Evolutionary conservation across 371 early-diverging fungal genomes (phyloP).

Genomic region (Mortierella sp.): DNA sequence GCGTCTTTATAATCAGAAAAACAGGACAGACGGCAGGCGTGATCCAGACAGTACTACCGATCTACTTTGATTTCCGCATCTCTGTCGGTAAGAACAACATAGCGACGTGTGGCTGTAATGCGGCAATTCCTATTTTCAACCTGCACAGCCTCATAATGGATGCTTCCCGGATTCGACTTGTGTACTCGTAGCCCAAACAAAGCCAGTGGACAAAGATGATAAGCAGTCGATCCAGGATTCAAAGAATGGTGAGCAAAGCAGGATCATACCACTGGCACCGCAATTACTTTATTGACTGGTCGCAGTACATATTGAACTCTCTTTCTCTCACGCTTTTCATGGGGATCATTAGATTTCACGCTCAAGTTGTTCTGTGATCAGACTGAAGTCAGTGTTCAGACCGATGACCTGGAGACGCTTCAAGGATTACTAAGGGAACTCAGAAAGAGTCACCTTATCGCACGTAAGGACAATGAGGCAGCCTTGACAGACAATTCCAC

Average conservation of each 20-base stretch:
- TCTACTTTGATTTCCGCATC: conserved; percentile 59
- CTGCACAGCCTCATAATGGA: neutral
- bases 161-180: neutral
- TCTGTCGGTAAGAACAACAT: conserved; percentile 52
- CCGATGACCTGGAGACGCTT: conserved; percentile 45
- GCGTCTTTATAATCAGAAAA: conserved; percentile 56
- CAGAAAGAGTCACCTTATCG: conserved; percentile 53
- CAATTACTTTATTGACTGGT: no score
- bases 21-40: conserved; percentile 39
- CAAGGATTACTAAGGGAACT: conserved; percentile 58
- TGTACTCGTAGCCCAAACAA: conserved; percentile 47
- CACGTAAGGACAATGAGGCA: conserved; percentile 47
- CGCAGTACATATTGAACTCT: neutral
- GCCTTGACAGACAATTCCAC: no score
- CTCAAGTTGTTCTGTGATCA: conserved; percentile 40
- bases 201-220: conserved; percentile 51
- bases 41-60: conserved; percentile 52
- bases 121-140: no score
- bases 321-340: neutral
- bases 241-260: conserved; percentile 22
- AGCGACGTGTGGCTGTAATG: neutral
- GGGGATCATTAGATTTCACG: conserved; percentile 22
- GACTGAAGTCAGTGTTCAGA: conserved; percentile 32
- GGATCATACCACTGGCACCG: no score
- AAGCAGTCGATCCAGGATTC: conserved; percentile 23